Evolutionary conservation across 2,329 filamentous ascomycete species (phyloP).

Genomic region (Cladosporium sp.): DNA sequence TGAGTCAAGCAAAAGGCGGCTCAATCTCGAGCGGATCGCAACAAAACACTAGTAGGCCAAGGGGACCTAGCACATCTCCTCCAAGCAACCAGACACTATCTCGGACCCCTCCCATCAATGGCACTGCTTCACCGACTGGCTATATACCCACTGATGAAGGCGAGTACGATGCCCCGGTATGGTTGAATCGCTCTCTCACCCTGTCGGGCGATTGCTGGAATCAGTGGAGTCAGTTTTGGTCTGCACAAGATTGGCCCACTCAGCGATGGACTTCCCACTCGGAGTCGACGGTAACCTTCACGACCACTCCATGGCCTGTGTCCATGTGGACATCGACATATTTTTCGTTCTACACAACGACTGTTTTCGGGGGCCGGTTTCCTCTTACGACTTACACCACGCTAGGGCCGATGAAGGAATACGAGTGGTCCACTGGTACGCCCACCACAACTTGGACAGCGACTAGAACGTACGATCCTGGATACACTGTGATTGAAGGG

Average conservation of each 20-base stretch:
- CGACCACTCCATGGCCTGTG: not conserved
- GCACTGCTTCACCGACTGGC: not conserved
- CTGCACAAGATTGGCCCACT: not conserved
- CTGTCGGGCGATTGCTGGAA: slow-evolving; percentile 7
- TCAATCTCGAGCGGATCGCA: not conserved
- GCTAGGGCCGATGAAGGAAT: not conserved
- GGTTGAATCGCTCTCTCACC: not conserved
- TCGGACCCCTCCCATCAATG: not conserved
- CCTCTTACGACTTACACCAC: slow-evolving; percentile 4
- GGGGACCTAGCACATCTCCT: not conserved
- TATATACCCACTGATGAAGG: not conserved
- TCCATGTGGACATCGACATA: not conserved
- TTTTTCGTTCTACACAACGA: not conserved
- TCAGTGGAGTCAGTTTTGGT: slow-evolving; percentile 5
- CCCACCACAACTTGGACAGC: not conserved
- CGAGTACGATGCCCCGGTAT: not conserved
- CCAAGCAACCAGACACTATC: not conserved
- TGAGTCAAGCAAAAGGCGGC: not conserved
- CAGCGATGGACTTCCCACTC: not conserved
- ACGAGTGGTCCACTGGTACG: not conserved
- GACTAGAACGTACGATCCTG: not conserved
- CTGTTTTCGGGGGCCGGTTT: not conserved
- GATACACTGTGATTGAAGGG: no score
- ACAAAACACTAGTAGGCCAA: not conserved
- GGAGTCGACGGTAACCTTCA: not conserved